These are phyloP conservation scores for Diaporthe amygdali DNA, from an alignment of 2,329 filamentous ascomycete species.

Conservation along the genomic window DNA sequence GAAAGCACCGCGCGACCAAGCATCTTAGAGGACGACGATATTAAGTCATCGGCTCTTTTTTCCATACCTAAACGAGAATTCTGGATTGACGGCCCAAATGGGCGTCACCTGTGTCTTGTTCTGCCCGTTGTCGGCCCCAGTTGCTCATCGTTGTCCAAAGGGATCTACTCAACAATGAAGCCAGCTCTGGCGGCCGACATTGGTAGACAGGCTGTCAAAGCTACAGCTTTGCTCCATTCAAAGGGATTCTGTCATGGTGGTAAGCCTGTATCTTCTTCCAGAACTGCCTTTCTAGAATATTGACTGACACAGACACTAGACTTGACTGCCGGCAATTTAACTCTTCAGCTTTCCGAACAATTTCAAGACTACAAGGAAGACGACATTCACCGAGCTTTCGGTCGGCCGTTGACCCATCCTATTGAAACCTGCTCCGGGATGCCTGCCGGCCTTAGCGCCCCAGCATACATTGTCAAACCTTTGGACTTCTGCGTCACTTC, in stretches of 20 bases:
- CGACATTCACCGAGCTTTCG: conserved; percentile 20
- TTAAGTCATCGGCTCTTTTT: conserved; percentile 24
- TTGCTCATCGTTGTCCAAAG: conserved; percentile 22
- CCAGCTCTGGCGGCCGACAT: conserved; percentile 20
- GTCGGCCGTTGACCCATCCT: conserved; percentile 8
- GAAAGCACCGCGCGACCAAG: not conserved
- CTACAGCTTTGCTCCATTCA: conserved; percentile 28
- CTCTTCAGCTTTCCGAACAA: conserved; percentile 21
- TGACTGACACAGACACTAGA: conserved; percentile 14
- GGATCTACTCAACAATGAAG: conserved; percentile 25
- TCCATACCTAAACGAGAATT: conserved; percentile 21
- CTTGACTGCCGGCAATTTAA: conserved; percentile 28
- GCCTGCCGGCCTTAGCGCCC: conserved; percentile 26
- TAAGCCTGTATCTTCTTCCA: conserved; percentile 17
- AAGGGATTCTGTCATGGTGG: conserved; percentile 30
- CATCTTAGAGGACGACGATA: conserved; percentile 3
- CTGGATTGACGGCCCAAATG: conserved; percentile 21
- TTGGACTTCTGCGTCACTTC: conserved; percentile 26
- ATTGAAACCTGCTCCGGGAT: conserved; percentile 21
- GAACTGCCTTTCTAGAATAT: not conserved
- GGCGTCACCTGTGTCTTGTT: conserved; percentile 6
- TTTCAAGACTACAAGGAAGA: conserved; percentile 23
- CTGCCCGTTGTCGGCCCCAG: conserved; percentile 21
- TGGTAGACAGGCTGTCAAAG: conserved; percentile 24
- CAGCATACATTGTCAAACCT: conserved; percentile 28